These are phyloP conservation scores for Auriscalpium microsporum DNA, from an alignment of 768 basidiomycete genomes.

Conservation along the genomic window DNA sequence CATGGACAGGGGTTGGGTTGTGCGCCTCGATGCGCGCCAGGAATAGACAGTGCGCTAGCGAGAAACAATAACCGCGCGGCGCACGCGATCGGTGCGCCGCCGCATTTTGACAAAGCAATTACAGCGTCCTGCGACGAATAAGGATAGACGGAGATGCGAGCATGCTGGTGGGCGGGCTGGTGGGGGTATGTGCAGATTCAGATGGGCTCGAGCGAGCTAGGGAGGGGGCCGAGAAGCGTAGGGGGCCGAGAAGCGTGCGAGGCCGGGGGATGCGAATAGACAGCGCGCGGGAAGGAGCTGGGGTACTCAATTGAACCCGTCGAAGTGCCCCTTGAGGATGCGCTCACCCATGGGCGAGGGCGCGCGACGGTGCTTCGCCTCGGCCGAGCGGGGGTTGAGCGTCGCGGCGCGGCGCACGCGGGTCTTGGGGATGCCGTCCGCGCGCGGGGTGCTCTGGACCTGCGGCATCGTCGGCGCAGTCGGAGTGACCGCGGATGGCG, in stretches of 20 bases:
- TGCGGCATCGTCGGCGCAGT: not conserved
- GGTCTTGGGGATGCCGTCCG: conserved; percentile 18
- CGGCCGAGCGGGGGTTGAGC: conserved; percentile 32
- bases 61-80: too few species aligned
- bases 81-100: too few species aligned
- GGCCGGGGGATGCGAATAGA: too few species aligned
- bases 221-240: not conserved
- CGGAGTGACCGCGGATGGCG: conserved; percentile 8
- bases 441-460: conserved; percentile 1
- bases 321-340: conserved; percentile 86
- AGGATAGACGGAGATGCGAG: not conserved
- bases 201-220: not conserved
- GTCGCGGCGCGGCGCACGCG: conserved; percentile 50
- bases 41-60: too few species aligned
- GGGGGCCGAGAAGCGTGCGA: not conserved
- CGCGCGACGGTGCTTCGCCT: conserved; percentile 42
- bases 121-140: not conserved
- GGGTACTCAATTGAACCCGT: conserved; percentile 67
- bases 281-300: not conserved
- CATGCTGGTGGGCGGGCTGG: not conserved
- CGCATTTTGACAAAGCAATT: not conserved
- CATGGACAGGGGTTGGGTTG: too few species aligned
- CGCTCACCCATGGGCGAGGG: conserved; percentile 89
- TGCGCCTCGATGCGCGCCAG: too few species aligned
- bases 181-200: not conserved